A percentile compares a stretch with the other conserved stretches of the same genome.
phyloP scores from a whole-genome alignment of 805 yeast species.

The Candida mattraensis region DNA sequence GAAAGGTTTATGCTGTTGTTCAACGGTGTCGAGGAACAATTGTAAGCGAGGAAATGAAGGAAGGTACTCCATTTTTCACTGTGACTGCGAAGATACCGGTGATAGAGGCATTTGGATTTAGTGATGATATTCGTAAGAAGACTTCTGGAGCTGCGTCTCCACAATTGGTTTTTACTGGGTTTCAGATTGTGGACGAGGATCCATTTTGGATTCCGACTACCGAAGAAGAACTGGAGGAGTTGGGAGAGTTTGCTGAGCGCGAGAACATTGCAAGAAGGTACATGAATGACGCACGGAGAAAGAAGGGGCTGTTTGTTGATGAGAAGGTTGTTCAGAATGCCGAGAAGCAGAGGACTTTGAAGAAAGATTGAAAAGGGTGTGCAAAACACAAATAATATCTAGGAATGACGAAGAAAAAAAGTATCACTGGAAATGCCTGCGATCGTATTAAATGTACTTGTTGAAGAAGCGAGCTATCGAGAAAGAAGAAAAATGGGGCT shows the following conservation, averaged over 20 bases:
- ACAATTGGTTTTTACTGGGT: slow-evolving; percentile 88
- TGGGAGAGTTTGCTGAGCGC: slow-evolving; percentile 89
- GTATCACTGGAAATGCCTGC: slow-evolving; percentile 1
- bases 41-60: slow-evolving; percentile 91
- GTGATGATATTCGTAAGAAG: slow-evolving; percentile 88
- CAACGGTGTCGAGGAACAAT: slow-evolving; percentile 86
- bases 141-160: slow-evolving; percentile 98
- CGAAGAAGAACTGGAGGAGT: slow-evolving; percentile 90
- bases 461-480: not conserved
- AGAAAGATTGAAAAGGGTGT: slow-evolving; percentile 45
- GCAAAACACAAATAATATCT: slow-evolving; percentile 6
- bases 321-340: slow-evolving; percentile 90
- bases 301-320: slow-evolving; percentile 88
- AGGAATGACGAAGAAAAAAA: slow-evolving; percentile 1
- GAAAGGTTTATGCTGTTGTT: slow-evolving; percentile 92
- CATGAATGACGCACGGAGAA: slow-evolving; percentile 75
- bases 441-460: not conserved
- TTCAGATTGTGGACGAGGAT: slow-evolving; percentile 81
- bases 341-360: slow-evolving; percentile 89
- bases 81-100: slow-evolving; percentile 86
- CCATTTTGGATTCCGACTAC: slow-evolving; percentile 99
- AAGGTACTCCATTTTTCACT: slow-evolving; percentile 95
- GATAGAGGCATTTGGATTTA: slow-evolving; percentile 93
- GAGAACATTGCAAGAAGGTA: slow-evolving; percentile 88
- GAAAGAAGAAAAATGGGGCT: slow-evolving; percentile 63